Conservation (phyloP, 179 eudicot genomes). For the Patellifolia procumbens region DNA sequence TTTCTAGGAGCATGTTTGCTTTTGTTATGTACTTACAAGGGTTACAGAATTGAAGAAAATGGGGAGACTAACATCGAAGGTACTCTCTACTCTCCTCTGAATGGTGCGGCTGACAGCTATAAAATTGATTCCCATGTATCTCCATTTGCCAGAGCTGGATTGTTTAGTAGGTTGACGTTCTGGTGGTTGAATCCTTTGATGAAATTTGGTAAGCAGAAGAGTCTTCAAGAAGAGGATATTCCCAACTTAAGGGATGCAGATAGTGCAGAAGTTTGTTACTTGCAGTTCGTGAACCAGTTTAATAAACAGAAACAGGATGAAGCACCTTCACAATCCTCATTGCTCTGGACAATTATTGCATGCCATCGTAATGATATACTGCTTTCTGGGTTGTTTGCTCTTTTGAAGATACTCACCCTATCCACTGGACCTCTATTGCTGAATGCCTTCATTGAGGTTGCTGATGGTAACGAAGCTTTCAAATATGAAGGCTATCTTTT, state of each 20-base stretch:
- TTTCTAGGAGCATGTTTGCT: conserved; percentile 40
- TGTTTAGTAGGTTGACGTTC: conserved; percentile 39
- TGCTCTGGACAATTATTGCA: conserved; percentile 34
- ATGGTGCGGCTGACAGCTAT: conserved; percentile 9
- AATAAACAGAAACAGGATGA: conserved; percentile 25
- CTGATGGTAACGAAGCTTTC: conserved; percentile 35
- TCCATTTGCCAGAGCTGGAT: conserved; percentile 33
- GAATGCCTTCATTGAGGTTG: conserved; percentile 45
- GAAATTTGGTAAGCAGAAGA: conserved; percentile 36
- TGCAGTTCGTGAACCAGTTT: conserved; percentile 26
- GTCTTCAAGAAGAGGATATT: conserved; percentile 37
- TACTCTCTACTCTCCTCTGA: conserved; percentile 41
- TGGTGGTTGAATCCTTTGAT: conserved; percentile 49
- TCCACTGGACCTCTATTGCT: conserved; percentile 47
- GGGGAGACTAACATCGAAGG: conserved; percentile 21
- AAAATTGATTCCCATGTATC: conserved; percentile 14
- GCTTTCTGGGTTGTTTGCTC: conserved; percentile 44
- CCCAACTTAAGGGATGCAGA: conserved; percentile 34
- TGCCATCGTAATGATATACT: conserved; percentile 38
- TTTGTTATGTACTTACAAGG: conserved; percentile 45
- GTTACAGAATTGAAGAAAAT: conserved; percentile 20
- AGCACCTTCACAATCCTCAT: conserved; percentile 19
- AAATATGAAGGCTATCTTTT: conserved; percentile 1
- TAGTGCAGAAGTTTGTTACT: conserved; percentile 40
- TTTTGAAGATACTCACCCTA: conserved; percentile 35